Percentiles rank a stretch among this genome's conserved stretches.
Evolutionary conservation across 78 protist genomes (phyloP).

Genomic region (Dictyostelium citrinum): DNA sequence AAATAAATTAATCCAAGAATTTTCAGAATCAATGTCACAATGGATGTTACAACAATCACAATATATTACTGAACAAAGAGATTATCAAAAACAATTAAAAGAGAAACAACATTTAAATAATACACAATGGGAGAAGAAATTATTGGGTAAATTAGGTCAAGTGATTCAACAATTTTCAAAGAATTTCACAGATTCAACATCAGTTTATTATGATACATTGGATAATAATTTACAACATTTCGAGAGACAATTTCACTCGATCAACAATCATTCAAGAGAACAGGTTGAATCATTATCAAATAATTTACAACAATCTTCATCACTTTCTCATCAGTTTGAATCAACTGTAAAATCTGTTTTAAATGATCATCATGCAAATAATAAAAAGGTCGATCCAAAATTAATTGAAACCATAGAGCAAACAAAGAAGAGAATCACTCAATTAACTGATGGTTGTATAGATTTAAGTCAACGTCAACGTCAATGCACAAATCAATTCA

Average conservation of each 20-base stretch:
- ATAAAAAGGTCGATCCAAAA: not conserved
- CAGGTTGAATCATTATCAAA: not conserved
- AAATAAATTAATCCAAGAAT: not conserved
- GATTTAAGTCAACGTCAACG: not conserved
- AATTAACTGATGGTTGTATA: not conserved
- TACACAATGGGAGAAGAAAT: slow-evolving; percentile 11
- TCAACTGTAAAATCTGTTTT: not conserved
- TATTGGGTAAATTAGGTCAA: not conserved
- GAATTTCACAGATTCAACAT: not conserved
- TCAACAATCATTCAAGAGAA: not conserved
- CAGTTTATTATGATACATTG: not conserved
- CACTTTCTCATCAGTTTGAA: not conserved
- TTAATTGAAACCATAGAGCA: not conserved
- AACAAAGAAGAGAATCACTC: not conserved
- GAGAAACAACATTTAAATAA: not conserved
- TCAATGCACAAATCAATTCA: not conserved
- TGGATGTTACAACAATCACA: not conserved
- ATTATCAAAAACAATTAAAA: not conserved
- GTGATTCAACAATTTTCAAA: not conserved
- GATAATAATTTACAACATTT: not conserved
- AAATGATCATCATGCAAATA: not conserved
- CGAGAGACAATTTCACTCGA: not conserved
- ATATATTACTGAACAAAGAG: not conserved
- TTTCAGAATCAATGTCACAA: not conserved
- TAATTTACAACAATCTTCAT: not conserved